phyloP scores from a whole-genome alignment of 1,284 basidiomycete genomes.

The Naganishia cerealis region DNA sequence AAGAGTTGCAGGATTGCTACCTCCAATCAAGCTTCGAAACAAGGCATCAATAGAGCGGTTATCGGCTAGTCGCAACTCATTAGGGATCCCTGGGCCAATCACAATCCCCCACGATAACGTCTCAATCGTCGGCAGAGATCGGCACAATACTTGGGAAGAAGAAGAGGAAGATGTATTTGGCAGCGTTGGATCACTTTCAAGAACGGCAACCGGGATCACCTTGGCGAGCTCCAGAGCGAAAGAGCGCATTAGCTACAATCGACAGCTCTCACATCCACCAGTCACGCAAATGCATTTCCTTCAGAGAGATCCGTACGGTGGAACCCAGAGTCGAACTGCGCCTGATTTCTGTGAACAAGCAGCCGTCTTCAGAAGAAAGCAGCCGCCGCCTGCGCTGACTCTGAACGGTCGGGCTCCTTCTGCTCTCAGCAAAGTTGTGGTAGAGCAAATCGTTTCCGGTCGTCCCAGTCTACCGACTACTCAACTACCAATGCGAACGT shows the following conservation, averaged over 20 bases:
- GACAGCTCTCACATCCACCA: slow-evolving; percentile 17
- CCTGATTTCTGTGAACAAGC: background rate
- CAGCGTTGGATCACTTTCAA: slow-evolving; percentile 5
- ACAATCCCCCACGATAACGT: background rate
- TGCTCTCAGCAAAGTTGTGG: background rate
- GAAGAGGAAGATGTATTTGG: slow-evolving; percentile 20
- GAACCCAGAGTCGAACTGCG: background rate
- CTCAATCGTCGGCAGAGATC: slow-evolving; percentile 15
- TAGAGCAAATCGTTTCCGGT: slow-evolving; percentile 25
- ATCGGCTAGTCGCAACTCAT: background rate
- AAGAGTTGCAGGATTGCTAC: background rate
- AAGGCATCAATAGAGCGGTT: background rate
- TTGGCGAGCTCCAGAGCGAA: slow-evolving; percentile 2
- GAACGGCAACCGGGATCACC: slow-evolving; percentile 1
- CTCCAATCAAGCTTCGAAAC: slow-evolving; percentile 1
- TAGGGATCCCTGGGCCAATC: background rate
- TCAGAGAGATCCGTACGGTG: slow-evolving; percentile 23
- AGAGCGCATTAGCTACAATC: slow-evolving; percentile 11
- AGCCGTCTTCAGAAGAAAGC: slow-evolving; percentile 11
- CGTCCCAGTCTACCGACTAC: background rate
- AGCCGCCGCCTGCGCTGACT: slow-evolving; percentile 12
- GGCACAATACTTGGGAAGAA: background rate
- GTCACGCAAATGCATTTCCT: slow-evolving; percentile 5
- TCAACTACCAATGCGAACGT: slow-evolving; percentile 9
- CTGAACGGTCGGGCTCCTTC: background rate